These are phyloP conservation scores for Kwoniella heveanensis DNA, from an alignment of 768 basidiomycete species.

Conservation along the genomic window DNA sequence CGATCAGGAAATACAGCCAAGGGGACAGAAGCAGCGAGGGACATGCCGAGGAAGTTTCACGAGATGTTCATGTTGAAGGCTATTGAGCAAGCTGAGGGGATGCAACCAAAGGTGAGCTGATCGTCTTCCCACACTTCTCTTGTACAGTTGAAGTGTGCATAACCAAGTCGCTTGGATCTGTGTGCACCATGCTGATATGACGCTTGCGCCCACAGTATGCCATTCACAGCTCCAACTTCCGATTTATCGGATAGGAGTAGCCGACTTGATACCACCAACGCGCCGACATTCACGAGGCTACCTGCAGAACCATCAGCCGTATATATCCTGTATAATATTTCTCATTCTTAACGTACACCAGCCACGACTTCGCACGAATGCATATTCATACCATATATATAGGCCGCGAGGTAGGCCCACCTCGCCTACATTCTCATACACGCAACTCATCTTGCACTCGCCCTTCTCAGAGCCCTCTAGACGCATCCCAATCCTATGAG, in stretches of 20 bases:
- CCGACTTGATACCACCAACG: neutral
- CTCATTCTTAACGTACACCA: neutral
- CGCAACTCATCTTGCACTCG: too few relatives aligned
- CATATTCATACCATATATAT: too few relatives aligned
- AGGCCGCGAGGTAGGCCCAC: too few relatives aligned
- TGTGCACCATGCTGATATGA: slow-evolving; percentile 10
- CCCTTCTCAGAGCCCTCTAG: too few relatives aligned
- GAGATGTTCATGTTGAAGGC: slow-evolving; percentile 51
- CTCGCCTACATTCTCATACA: too few relatives aligned
- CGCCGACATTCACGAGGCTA: neutral
- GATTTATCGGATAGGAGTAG: slow-evolving; percentile 41
- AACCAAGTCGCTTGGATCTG: too few relatives aligned
- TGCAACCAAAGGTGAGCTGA: slow-evolving; percentile 46
- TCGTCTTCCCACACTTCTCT: too few relatives aligned
- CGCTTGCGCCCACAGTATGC: slow-evolving; percentile 32
- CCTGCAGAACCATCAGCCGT: neutral
- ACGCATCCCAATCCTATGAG: too few relatives aligned
- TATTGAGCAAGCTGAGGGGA: slow-evolving; percentile 42
- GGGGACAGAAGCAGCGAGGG: slow-evolving; percentile 23
- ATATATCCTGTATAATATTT: neutral
- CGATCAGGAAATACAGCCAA: slow-evolving; percentile 12
- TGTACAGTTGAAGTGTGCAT: neutral
- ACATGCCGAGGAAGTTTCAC: slow-evolving; percentile 49
- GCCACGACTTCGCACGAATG: too few relatives aligned
- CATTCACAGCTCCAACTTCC: slow-evolving; percentile 47